A percentile compares a stretch with the other conserved stretches of the same genome.
Evolutionary conservation across 139 green algal species (phyloP).

Genomic region (Klebsormidium nitens): DNA sequence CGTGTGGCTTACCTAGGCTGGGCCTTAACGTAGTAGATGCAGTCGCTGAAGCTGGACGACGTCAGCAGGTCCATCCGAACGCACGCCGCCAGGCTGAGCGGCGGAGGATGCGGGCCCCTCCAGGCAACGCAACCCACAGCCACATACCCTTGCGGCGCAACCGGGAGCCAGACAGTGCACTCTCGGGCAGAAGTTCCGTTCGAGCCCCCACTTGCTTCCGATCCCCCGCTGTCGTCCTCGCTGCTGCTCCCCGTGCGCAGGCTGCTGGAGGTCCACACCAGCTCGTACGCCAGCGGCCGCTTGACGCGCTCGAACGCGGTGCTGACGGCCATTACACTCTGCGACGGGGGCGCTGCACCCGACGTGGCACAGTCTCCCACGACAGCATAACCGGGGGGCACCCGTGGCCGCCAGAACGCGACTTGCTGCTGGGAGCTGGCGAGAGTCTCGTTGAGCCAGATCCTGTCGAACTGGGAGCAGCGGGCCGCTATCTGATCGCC

Average conservation of each 20-base stretch:
- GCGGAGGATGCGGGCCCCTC: neutral
- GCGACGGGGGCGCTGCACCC: conserved; percentile 19
- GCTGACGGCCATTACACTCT: conserved; percentile 55
- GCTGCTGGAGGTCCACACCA: conserved; percentile 47
- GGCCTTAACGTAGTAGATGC: conserved; percentile 8
- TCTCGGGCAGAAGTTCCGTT: neutral
- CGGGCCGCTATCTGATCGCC: conserved; percentile 44
- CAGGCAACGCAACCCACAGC: conserved; percentile 63
- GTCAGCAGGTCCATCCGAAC: neutral
- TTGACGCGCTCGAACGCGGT: conserved; percentile 69
- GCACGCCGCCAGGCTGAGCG: neutral
- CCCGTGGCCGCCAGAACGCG: conserved; percentile 71
- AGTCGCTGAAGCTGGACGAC: conserved; percentile 19
- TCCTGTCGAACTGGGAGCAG: conserved; percentile 54
- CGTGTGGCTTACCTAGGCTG: neutral
- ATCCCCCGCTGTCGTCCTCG: neutral
- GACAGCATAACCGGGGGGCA: conserved; percentile 64
- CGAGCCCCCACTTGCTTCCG: neutral
- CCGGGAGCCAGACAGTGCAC: conserved; percentile 58
- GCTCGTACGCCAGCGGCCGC: conserved; percentile 52
- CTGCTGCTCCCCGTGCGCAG: too few relatives aligned
- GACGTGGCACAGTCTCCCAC: conserved; percentile 67
- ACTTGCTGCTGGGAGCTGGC: conserved; percentile 50
- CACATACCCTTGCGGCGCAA: conserved; percentile 59
- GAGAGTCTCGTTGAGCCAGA: conserved; percentile 55